A percentile compares a stretch with the other conserved stretches of the same genome.
Conservation (phyloP, 768 basidiomycete genomes). For the Strobilomyces confusus region DNA sequence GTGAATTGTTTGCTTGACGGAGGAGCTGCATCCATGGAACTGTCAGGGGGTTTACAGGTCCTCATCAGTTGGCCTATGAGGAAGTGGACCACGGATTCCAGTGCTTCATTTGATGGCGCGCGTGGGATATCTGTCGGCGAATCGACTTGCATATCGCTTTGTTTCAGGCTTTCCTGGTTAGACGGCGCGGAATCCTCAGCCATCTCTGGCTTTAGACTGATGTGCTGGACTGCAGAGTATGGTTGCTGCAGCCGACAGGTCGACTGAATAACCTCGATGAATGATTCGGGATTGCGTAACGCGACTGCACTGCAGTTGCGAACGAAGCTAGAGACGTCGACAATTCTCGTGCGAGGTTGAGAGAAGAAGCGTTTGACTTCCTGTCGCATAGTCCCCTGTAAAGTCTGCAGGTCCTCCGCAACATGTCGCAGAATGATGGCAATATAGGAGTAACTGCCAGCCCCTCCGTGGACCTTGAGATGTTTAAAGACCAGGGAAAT, state of each 20-base stretch:
- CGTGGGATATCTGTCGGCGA: constrained; percentile 21
- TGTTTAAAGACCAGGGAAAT: constrained; percentile 61
- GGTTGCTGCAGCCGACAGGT: constrained; percentile 73
- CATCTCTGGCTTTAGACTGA: constrained; percentile 50
- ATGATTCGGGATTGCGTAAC: constrained; percentile 71
- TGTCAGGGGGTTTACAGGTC: constrained; percentile 48
- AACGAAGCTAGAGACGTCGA: constrained; percentile 71
- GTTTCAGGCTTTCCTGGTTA: constrained; percentile 16
- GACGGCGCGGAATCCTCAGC: constrained; percentile 9
- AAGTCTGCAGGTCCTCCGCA: constrained; percentile 66
- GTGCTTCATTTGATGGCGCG: constrained; percentile 37
- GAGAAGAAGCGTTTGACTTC: constrained; percentile 80
- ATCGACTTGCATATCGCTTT: constrained; percentile 62
- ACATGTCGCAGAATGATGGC: constrained; percentile 89
- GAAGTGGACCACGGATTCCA: constrained; percentile 63
- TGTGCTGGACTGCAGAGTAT: constrained; percentile 50
- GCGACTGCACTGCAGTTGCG: constrained; percentile 76
- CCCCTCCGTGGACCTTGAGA: constrained; percentile 52
- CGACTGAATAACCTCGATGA: constrained; percentile 68
- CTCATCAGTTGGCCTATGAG: constrained; percentile 69
- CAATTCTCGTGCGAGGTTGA: constrained; percentile 61
- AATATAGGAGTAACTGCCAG: constrained; percentile 77
- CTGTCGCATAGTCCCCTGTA: constrained; percentile 74
- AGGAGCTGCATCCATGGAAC: constrained; percentile 15
- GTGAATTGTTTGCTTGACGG: constrained; percentile 15